Evolutionary conservation across 2,329 filamentous ascomycete genomes (phyloP), one percentile per base, ranked within the genome.

Genomic region (Trichoderma koningiopsis): DNA sequence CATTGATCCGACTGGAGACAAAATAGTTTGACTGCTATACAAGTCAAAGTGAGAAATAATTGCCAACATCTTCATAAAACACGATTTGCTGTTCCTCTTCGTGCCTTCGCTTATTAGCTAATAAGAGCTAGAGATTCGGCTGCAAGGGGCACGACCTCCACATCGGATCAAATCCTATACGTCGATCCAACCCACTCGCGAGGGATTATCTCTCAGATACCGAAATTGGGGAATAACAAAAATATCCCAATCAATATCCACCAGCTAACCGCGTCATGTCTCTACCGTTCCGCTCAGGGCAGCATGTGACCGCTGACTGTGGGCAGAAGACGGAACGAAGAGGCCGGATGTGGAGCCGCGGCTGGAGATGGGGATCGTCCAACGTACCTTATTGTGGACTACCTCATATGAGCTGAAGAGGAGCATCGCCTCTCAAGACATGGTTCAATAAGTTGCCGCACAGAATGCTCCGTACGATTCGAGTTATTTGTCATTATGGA

Each of bases 111-210:
- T 19, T 57, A 57, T 29, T 57, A 57, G 63, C 31, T 5, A 66
- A 27, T 37, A 8, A 31, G 37, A 66, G n/a, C 53, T 66, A 29
- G 16, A 33, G 43, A n/a, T 35, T 22, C 47, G 27, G 19, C 63
- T 66, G 63, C 63, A 66, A 14, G 63, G 62, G 29, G 31, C 35
- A 58, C 29, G n/a, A 33, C 63, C 31, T 35, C 29, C 53, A 55
- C 19, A 49, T 58, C 37, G 63, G 27, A 58, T 66, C 37, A n/a
- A 40, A 47, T 66, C 53, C 63, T 58, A 66, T 66, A 49, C 27
- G 63, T 49, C 37, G 53, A 66, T 58, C 37, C 13, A 35, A 49
- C 27, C 37, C 29, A 13, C 29, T 58, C 13, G 63, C 47, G 61
- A 49, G 29, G 61, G 31, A 55, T 62, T 57, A 43, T 40, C 31